phyloP scores from a whole-genome alignment of 1,284 basidiomycete genomes.

The Cystobasidiaceae sp. region DNA sequence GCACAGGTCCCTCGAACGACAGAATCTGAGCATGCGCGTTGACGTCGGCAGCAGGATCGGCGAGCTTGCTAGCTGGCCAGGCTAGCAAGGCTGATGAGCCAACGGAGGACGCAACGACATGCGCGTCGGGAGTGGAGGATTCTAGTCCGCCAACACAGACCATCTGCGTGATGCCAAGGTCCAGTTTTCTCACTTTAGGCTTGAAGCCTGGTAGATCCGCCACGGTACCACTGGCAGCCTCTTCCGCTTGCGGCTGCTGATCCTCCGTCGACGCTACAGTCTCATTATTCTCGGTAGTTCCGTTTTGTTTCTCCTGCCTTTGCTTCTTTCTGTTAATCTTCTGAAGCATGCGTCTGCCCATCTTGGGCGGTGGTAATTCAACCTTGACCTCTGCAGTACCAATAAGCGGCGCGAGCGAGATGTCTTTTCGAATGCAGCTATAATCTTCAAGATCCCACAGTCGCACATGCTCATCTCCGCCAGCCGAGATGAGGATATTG shows the following conservation, averaged over 20 bases:
- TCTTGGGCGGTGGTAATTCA: background rate
- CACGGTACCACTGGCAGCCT: background rate
- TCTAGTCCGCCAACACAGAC: constrained; percentile 21
- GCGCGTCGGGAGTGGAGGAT: background rate
- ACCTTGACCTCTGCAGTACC: constrained; percentile 27
- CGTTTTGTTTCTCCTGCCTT: constrained; percentile 25
- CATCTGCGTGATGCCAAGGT: constrained; percentile 34
- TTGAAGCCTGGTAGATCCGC: background rate
- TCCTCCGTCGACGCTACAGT: constrained; percentile 9
- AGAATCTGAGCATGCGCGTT: too few species aligned
- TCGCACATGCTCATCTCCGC: constrained; percentile 72
- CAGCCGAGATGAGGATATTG: constrained; percentile 60
- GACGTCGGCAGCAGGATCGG: background rate
- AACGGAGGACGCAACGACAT: constrained; percentile 2
- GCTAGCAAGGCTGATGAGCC: constrained; percentile 24
- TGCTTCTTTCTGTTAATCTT: constrained; percentile 26
- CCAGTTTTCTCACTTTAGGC: constrained; percentile 19
- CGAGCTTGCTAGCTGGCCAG: background rate
- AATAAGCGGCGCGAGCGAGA: constrained; percentile 29
- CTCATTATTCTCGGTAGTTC: constrained; percentile 26
- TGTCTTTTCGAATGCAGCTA: constrained; percentile 29
- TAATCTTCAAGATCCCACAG: constrained; percentile 58
- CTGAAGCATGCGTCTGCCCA: constrained; percentile 11
- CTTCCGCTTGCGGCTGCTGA: constrained; percentile 1
- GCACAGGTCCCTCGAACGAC: background rate